A percentile compares a stretch with the other conserved stretches of the same genome.
These are phyloP conservation scores for Massarina eburnea DNA, from an alignment of 2,329 filamentous ascomycete genomes.

Conservation along the genomic window DNA sequence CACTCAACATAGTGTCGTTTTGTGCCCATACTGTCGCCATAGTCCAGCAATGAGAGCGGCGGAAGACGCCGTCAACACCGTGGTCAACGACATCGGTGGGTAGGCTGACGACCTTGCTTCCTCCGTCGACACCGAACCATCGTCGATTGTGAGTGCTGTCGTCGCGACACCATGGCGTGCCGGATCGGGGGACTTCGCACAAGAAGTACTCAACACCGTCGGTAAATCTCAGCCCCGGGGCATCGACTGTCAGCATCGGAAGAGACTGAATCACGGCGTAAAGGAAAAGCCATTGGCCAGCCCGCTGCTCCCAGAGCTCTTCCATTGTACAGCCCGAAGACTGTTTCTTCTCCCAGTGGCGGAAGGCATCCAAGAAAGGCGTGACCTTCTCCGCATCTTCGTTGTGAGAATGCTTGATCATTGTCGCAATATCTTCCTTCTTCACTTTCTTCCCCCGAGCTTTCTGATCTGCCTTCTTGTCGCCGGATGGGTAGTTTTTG, in stretches of 20 bases:
- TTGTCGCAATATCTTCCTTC: conserved; percentile 72
- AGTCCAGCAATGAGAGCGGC: conserved; percentile 69
- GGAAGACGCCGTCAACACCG: conserved; percentile 68
- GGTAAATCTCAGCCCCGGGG: conserved; percentile 67
- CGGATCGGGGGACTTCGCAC: conserved; percentile 72
- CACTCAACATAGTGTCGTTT: conserved; percentile 33
- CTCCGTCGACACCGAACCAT: conserved; percentile 75
- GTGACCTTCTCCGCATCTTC: conserved; percentile 63
- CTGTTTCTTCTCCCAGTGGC: conserved; percentile 70
- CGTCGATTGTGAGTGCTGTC: conserved; percentile 58
- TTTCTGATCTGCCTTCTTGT: conserved; percentile 74
- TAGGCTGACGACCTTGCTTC: conserved; percentile 61
- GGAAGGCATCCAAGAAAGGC: conserved; percentile 70
- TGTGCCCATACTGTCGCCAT: conserved; percentile 63
- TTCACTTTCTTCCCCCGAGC: conserved; percentile 72
- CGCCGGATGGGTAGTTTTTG: conserved; percentile 64
- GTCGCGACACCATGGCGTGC: conserved; percentile 72
- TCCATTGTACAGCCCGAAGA: conserved; percentile 63
- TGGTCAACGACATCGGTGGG: conserved; percentile 67
- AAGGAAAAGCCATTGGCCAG: conserved; percentile 80
- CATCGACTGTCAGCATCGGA: conserved; percentile 76
- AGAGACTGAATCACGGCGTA: conserved; percentile 77
- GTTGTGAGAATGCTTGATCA: conserved; percentile 83
- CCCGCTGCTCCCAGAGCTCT: conserved; percentile 71
- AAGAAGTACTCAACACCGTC: conserved; percentile 81